phyloP scores from a whole-genome alignment of 306 rosid genomes.

The Sophora flavescens region DNA sequence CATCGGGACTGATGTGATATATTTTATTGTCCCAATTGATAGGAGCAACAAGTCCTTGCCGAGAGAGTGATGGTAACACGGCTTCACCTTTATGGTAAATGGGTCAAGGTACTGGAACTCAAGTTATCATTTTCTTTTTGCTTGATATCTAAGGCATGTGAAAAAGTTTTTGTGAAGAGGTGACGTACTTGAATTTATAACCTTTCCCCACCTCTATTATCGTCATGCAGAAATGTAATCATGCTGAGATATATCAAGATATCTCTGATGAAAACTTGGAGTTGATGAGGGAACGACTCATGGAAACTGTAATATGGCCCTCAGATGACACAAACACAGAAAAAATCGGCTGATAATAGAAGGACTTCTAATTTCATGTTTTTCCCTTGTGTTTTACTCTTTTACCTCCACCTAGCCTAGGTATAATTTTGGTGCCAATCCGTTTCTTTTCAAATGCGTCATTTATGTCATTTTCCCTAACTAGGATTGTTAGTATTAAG shows the following conservation, averaged over 20 bases:
- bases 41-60: slow-evolving; percentile 93
- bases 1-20: slow-evolving; percentile 6
- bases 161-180: not conserved
- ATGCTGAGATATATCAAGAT: slow-evolving; percentile 87
- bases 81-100: slow-evolving; percentile 91
- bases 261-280: slow-evolving; percentile 89
- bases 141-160: slow-evolving; percentile 4
- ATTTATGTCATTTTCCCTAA: slow-evolving; percentile 42
- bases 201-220: not conserved
- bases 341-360: slow-evolving; percentile 67
- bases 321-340: slow-evolving; percentile 94
- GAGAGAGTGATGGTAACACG: slow-evolving; percentile 98
- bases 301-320: slow-evolving; percentile 97
- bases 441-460: slow-evolving; percentile 33
- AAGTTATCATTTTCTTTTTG: not conserved
- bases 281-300: slow-evolving; percentile 92
- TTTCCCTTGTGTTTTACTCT: slow-evolving; percentile 29
- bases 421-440: slow-evolving; percentile 40
- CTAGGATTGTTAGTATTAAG: slow-evolving; percentile 26
- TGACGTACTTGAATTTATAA: not conserved
- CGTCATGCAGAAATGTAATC: slow-evolving; percentile 84
- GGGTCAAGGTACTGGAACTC: slow-evolving; percentile 79
- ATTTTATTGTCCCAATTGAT: slow-evolving; percentile 31
- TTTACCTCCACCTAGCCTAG: slow-evolving; percentile 50
- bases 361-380: slow-evolving; percentile 20